Evolutionary conservation across 306 rosid genomes (phyloP).

Genomic region (Cucurbita ficifolia): DNA sequence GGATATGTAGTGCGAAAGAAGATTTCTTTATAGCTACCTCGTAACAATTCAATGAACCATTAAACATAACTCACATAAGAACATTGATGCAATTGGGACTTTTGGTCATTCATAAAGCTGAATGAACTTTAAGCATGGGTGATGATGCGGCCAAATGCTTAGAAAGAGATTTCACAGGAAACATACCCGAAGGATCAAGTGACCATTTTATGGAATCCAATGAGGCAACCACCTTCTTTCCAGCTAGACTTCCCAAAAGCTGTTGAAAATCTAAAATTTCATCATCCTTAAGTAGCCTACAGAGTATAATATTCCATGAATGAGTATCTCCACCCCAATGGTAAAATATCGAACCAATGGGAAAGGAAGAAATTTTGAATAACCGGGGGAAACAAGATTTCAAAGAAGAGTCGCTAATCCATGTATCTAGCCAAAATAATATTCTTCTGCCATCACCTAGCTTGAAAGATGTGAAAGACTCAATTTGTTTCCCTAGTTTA

Average conservation of each 20-base stretch:
- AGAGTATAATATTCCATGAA: background rate
- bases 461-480: too few relatives aligned
- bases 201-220: too few relatives aligned
- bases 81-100: background rate
- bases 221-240: background rate
- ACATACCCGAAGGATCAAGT: background rate
- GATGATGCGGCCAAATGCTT: background rate
- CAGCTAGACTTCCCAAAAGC: background rate
- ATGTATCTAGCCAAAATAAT: too few relatives aligned
- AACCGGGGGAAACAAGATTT: background rate
- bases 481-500: too few relatives aligned
- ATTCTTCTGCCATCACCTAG: too few relatives aligned
- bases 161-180: background rate
- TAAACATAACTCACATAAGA: background rate
- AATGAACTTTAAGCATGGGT: background rate
- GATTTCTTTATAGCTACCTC: background rate
- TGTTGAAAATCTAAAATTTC: background rate
- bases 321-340: background rate
- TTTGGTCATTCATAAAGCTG: background rate
- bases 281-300: background rate
- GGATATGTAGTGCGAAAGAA: background rate
- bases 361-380: background rate
- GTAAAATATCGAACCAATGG: background rate
- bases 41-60: background rate
- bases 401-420: background rate